Conservation (phyloP, 331 rosid genomes). For the Malus hybrid region DNA sequence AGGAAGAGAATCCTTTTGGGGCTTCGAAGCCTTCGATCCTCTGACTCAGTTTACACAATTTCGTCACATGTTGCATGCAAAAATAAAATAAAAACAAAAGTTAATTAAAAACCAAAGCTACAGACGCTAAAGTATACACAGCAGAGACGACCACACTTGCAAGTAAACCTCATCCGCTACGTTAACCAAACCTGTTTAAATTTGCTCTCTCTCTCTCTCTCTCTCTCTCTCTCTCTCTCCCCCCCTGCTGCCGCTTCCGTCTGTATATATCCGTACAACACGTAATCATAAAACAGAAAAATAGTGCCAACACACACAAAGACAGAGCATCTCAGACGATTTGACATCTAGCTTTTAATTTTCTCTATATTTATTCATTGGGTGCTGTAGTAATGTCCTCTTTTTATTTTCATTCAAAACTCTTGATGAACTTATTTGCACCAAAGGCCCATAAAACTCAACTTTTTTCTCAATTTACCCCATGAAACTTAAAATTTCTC, state of each 20-base stretch:
- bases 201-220: neutral
- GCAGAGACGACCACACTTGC: neutral
- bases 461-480: no score
- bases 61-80: slow-evolving; percentile 16
- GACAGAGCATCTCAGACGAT: no score
- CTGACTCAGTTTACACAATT: neutral
- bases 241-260: no score
- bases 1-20: slow-evolving; percentile 15
- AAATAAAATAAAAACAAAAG: neutral
- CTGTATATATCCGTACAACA: neutral
- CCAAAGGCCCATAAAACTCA: no score
- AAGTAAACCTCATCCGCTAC: slow-evolving; percentile 11
- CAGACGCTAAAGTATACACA: neutral
- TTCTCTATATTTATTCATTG: no score
- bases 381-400: no score
- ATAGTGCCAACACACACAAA: no score
- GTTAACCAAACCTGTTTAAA: slow-evolving; percentile 11
- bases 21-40: neutral
- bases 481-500: no score
- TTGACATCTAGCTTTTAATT: no score
- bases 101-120: neutral
- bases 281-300: slow-evolving; percentile 16
- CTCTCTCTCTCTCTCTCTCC: no score
- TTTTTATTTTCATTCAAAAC: no score
- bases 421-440: no score